Evolutionary conservation across 495 filamentous ascomycete genomes (phyloP).

Genomic region (Pyronema domesticum): DNA sequence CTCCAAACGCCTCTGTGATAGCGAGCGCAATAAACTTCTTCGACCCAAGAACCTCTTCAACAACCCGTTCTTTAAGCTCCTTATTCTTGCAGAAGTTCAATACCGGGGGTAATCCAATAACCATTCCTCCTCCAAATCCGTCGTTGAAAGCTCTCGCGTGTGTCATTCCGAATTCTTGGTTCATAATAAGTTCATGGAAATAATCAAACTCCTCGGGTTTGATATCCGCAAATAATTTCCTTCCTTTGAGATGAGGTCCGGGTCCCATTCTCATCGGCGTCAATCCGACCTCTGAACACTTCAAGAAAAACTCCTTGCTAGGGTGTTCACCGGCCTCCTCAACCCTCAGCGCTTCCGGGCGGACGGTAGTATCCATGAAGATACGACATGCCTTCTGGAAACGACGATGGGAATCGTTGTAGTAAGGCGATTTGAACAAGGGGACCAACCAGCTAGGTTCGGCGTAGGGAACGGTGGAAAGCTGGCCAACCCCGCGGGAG

Average conservation of each 20-base stretch:
- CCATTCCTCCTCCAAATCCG: conserved; percentile 53
- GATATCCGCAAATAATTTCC: conserved; percentile 47
- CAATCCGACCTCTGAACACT: conserved; percentile 46
- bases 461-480: conserved; percentile 44
- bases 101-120: conserved; percentile 64
- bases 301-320: conserved; percentile 57
- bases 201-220: conserved; percentile 73
- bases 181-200: conserved; percentile 63
- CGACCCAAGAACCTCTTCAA: conserved; percentile 54
- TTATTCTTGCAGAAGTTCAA: conserved; percentile 59
- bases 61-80: conserved; percentile 44
- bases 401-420: conserved; percentile 53
- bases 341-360: conserved; percentile 60
- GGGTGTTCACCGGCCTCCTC: conserved; percentile 60
- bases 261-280: conserved; percentile 72
- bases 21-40: conserved; percentile 79
- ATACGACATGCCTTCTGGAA: conserved; percentile 54
- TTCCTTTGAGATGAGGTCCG: conserved; percentile 61
- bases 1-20: conserved; percentile 79
- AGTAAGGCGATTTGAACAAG: conserved; percentile 67
- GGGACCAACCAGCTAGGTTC: conserved; percentile 57
- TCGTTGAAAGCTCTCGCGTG: conserved; percentile 51
- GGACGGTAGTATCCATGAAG: conserved; percentile 54
- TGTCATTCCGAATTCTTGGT: conserved; percentile 48
- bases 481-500: conserved; percentile 47